Base-by-base conservation (phyloP, 2,329 filamentous ascomycete species). In the Blastomyces silverae region DNA sequence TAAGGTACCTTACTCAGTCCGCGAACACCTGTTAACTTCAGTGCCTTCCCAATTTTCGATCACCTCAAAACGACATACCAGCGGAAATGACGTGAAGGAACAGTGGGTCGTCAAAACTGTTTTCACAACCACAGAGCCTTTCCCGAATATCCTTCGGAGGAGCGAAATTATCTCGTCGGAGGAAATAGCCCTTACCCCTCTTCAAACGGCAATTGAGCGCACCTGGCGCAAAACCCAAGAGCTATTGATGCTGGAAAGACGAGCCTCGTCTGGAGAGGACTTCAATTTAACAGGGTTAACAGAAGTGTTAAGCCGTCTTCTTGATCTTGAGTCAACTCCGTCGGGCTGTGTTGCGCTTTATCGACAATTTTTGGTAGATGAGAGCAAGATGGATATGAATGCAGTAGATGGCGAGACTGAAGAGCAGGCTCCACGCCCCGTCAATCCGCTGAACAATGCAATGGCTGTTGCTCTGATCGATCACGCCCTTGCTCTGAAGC, bases 211-310 rank as follows among this genome's bases (percentile, higher is more conserved):
- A 0, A 82, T 97, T 66, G 93, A 97, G 75, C 87, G 93, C 20
- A 93, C 94, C 42, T 88, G 91, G 70, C 87, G 92, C 66, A 97
- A 97, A 80, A 96, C 93, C 0, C 86, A 90, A 65, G 93, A 97
- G 76, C 85, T 97, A 79, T 81, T 85, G 1, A 78, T 83, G 0
- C 80, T 96, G 0, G 91, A 96, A 74, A 90, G 88, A 74, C 87
- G 87, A 61, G 82, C 93, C 10, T 79, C 82, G 0, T 87, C 90
- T 28, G 89, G 89, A 5, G 90, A 93, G 64, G 86, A 91, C 46
- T 84, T 87, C 10, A 84, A 85, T 55, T 84, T 88, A 20, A 84
- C 85, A 53, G 80, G 87, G 57, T 81, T 97, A 44, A 84, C 91
- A 0, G 90, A 94, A 70, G 88, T 90, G 13, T 81, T 96, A 39